Conservation (phyloP, 2,329 filamentous ascomycete species). For the Monosporascus sp. region DNA sequence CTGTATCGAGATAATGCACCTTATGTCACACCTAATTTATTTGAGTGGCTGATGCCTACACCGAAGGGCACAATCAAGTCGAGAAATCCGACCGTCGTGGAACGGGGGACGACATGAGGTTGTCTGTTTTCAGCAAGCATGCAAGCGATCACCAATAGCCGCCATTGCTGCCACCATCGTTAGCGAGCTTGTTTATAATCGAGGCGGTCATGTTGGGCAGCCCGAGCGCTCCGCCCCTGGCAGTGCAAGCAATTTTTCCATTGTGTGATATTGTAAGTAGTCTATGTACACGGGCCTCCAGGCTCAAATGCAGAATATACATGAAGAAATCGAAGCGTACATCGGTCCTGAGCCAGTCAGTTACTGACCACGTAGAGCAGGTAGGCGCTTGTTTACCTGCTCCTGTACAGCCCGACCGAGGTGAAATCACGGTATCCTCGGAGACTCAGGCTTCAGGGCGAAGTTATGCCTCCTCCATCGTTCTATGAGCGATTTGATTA, state of each 20-base stretch:
- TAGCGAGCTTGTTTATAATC: conserved; percentile 11
- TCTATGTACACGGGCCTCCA: conserved; percentile 12
- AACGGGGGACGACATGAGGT: conserved; percentile 19
- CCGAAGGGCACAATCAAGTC: conserved; percentile 13
- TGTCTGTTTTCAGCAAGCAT: conserved; percentile 19
- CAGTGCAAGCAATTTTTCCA: background rate
- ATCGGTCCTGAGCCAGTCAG: background rate
- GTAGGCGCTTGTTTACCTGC: background rate
- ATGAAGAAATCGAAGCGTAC: background rate
- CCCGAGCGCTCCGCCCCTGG: background rate
- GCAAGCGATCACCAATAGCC: conserved; percentile 19
- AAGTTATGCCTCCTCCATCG: conserved; percentile 11
- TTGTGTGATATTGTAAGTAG: background rate
- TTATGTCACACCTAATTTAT: conserved; percentile 6
- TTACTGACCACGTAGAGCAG: background rate
- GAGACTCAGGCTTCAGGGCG: too few species aligned
- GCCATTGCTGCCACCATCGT: conserved; percentile 5
- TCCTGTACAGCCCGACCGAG: background rate
- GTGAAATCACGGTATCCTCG: background rate
- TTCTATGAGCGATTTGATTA: conserved; percentile 11
- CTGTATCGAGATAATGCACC: conserved; percentile 19
- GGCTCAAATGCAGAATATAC: background rate
- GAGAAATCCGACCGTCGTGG: conserved; percentile 24
- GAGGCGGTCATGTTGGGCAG: conserved; percentile 6
- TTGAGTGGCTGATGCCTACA: conserved; percentile 5